phyloP scores from a whole-genome alignment of 148 eudicot species.

The Fagopyrum esculentum region DNA sequence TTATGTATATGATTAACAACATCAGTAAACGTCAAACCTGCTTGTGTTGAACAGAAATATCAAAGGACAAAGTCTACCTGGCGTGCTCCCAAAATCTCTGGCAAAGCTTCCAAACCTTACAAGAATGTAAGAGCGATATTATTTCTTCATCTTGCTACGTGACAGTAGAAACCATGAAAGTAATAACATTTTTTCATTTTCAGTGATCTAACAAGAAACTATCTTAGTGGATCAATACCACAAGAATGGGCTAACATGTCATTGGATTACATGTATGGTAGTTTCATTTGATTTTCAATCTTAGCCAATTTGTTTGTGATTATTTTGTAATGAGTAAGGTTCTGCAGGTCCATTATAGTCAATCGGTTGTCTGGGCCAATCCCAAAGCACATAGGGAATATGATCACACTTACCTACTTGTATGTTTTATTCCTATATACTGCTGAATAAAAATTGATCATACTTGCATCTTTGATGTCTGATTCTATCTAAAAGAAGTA shows the following conservation, averaged over 20 bases:
- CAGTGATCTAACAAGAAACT: conserved; percentile 34
- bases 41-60: conserved; percentile 20
- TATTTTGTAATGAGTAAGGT: background rate
- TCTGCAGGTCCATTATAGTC: conserved; percentile 21
- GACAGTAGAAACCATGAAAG: background rate
- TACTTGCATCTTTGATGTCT: too few relatives aligned
- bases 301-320: background rate
- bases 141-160: background rate
- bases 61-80: conserved; percentile 36
- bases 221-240: conserved; percentile 32
- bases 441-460: background rate
- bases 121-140: conserved; percentile 18
- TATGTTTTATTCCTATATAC: background rate
- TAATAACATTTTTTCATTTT: background rate
- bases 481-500: background rate
- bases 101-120: conserved; percentile 24
- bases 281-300: background rate
- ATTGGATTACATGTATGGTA: conserved; percentile 26
- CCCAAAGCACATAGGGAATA: conserved; percentile 25
- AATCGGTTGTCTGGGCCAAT: conserved; percentile 30
- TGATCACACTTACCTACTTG: conserved; percentile 17
- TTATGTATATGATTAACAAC: background rate
- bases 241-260: conserved; percentile 30
- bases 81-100: conserved; percentile 31
- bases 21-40: too few relatives aligned